These are phyloP conservation scores for Hericium erinaceus DNA, from an alignment of 768 basidiomycete genomes.

Conservation along the genomic window DNA sequence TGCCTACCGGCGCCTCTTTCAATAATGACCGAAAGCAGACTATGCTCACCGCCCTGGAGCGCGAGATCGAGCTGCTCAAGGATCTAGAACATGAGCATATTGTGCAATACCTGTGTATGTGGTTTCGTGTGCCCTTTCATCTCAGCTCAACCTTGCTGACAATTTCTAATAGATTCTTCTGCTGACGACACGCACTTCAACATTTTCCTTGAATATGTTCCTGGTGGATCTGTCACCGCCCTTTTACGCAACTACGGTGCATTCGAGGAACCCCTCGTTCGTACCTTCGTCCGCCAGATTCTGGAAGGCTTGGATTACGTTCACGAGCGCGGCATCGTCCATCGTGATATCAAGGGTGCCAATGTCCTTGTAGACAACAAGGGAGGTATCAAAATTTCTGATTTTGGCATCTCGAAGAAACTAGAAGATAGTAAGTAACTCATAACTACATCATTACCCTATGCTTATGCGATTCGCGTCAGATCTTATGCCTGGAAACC, in stretches of 20 bases:
- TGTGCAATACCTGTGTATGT: conserved; percentile 88
- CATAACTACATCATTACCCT: background rate
- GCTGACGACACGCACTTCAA: conserved; percentile 86
- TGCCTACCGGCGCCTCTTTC: conserved; percentile 69
- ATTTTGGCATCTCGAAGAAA: conserved; percentile 96
- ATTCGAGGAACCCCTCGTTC: conserved; percentile 86
- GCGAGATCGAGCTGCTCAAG: conserved; percentile 90
- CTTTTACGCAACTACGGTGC: conserved; percentile 86
- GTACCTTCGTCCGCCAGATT: conserved; percentile 90
- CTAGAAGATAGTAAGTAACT: conserved; percentile 81
- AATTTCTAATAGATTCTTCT: conserved; percentile 69
- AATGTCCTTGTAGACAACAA: conserved; percentile 99
- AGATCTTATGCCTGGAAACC: conserved; percentile 48
- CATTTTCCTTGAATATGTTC: conserved; percentile 96
- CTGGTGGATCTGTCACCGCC: conserved; percentile 89
- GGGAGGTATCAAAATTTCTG: conserved; percentile 94
- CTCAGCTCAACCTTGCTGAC: background rate
- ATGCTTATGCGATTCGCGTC: background rate
- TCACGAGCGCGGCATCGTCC: conserved; percentile 90
- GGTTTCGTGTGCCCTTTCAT: background rate
- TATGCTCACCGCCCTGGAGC: conserved; percentile 87
- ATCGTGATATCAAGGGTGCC: conserved; percentile 97
- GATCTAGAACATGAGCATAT: conserved; percentile 93
- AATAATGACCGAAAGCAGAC: conserved; percentile 81
- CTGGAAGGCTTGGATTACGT: conserved; percentile 83